Percentiles rank a stretch among this genome's conserved stretches.
Conservation (phyloP, 495 filamentous ascomycete species). For the Hypoxylon rickii region DNA sequence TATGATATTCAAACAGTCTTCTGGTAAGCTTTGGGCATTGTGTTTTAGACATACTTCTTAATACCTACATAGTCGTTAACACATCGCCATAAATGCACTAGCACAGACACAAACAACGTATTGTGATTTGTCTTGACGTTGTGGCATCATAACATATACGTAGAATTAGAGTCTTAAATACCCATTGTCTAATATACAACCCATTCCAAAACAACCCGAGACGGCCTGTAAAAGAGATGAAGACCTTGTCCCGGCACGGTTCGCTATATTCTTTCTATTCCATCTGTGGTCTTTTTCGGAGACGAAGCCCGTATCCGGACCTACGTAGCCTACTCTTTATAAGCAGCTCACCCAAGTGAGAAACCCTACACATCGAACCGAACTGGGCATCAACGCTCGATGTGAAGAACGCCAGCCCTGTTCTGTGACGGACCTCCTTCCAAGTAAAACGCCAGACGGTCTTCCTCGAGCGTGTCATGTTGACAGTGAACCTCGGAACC, state of each 20-base stretch:
- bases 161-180: slow-evolving; percentile 20
- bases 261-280: slow-evolving; percentile 26
- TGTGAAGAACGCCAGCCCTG: slow-evolving; percentile 11
- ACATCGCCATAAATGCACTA: too few relatives aligned
- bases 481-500: slow-evolving; percentile 26
- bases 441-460: slow-evolving; percentile 36
- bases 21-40: too few relatives aligned
- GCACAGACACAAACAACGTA: too few relatives aligned
- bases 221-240: not conserved
- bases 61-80: too few relatives aligned
- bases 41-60: too few relatives aligned
- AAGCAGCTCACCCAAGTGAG: not conserved
- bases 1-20: too few relatives aligned
- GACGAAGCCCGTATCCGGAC: slow-evolving; percentile 3
- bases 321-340: slow-evolving; percentile 14
- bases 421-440: slow-evolving; percentile 9
- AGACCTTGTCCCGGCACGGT: slow-evolving; percentile 5
- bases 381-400: slow-evolving; percentile 9
- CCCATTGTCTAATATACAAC: slow-evolving; percentile 23
- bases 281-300: slow-evolving; percentile 8
- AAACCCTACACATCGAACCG: slow-evolving; percentile 2
- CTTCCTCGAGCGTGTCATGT: slow-evolving; percentile 40
- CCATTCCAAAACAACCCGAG: not conserved
- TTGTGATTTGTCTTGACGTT: too few relatives aligned
- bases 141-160: slow-evolving; percentile 4